Evolutionary conservation across 2,329 filamentous ascomycete species (phyloP).

Genomic region (Calonectria pauciramosa): DNA sequence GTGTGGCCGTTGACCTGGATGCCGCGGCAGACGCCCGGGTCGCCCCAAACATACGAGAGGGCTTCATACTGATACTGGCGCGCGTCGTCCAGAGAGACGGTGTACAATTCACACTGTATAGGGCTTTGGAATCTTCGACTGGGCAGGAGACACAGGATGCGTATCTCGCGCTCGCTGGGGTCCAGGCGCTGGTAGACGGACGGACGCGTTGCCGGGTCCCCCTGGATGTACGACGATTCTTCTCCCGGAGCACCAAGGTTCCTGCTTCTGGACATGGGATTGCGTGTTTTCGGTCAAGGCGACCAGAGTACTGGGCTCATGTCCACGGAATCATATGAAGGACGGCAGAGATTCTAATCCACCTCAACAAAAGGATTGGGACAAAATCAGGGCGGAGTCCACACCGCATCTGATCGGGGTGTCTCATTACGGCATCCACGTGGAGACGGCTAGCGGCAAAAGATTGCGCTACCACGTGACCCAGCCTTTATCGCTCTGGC

Average conservation of each 20-base stretch:
- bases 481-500: background rate
- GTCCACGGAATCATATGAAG: background rate
- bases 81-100: background rate
- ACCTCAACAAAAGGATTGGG: conserved; percentile 1
- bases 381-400: background rate
- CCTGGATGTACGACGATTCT: background rate
- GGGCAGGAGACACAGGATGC: background rate
- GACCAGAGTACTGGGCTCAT: background rate
- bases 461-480: background rate
- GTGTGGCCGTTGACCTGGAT: conserved; percentile 15
- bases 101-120: background rate
- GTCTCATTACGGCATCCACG: background rate
- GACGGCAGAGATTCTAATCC: background rate
- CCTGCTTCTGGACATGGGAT: background rate
- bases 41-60: conserved; percentile 34
- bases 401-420: background rate
- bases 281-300: background rate
- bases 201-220: background rate
- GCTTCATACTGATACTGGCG: conserved; percentile 33
- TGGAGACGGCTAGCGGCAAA: conserved; percentile 3
- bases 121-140: background rate
- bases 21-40: background rate
- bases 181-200: background rate
- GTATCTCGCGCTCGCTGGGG: background rate
- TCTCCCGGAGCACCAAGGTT: background rate